These are phyloP conservation scores for Chalciporus piperatus DNA, from an alignment of 768 basidiomycete species.

Conservation along the genomic window DNA sequence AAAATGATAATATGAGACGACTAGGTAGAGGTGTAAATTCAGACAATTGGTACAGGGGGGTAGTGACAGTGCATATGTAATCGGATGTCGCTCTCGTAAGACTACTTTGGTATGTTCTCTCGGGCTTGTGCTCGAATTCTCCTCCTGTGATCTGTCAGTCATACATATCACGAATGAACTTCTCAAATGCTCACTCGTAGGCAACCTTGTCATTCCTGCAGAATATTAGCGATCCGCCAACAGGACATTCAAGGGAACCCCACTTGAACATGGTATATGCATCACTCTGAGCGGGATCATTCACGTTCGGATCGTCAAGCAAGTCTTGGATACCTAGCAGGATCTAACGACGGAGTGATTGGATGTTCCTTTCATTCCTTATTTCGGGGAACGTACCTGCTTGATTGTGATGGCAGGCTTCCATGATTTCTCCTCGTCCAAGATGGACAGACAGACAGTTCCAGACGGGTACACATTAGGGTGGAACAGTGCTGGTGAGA, in stretches of 20 bases:
- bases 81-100: neutral
- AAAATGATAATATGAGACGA: conserved; percentile 3
- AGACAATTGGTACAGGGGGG: neutral
- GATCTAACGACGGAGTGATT: conserved; percentile 52
- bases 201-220: conserved; percentile 87
- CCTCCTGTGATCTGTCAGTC: conserved; percentile 45
- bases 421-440: conserved; percentile 99
- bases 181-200: conserved; percentile 70
- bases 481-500: conserved; percentile 92
- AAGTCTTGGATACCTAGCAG: conserved; percentile 94
- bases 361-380: neutral
- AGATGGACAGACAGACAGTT: conserved; percentile 94
- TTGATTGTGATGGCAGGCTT: conserved; percentile 99
- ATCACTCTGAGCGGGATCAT: conserved; percentile 97
- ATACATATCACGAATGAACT: neutral
- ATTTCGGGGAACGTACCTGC: conserved; percentile 56
- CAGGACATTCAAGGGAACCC: conserved; percentile 30
- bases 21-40: neutral
- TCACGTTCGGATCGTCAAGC: conserved; percentile 92
- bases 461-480: conserved; percentile 99
- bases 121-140: conserved; percentile 83
- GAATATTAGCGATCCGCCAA: conserved; percentile 8
- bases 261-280: conserved; percentile 99
- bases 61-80: neutral
- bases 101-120: conserved; percentile 83